Evolutionary conservation across 805 yeast genomes (phyloP).

Genomic region (Nakazawaea wyomingensis): DNA sequence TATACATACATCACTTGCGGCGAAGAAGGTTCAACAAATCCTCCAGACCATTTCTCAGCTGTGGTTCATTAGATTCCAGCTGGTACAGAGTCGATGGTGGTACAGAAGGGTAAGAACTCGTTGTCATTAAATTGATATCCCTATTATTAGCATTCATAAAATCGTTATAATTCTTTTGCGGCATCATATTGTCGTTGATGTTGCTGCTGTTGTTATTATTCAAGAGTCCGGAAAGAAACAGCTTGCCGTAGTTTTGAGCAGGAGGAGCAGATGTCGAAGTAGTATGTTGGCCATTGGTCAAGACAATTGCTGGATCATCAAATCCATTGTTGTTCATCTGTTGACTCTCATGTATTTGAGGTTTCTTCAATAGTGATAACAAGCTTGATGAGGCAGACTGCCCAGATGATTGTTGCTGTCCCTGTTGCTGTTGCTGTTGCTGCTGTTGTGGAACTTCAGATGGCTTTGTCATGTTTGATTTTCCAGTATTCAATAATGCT

Average conservation of each 20-base stretch:
- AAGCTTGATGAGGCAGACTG: constrained; percentile 2
- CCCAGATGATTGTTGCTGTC: neutral
- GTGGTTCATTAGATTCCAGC: no score
- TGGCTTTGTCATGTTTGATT: no score
- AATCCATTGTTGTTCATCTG: no score
- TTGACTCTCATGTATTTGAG: no score
- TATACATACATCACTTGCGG: no score
- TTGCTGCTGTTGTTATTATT: neutral
- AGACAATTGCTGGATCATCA: constrained; percentile 1
- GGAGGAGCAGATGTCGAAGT: no score
- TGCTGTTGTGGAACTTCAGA: no score
- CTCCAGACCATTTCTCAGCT: neutral
- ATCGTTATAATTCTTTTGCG: neutral
- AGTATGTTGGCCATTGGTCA: neutral
- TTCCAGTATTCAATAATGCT: neutral
- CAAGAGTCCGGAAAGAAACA: neutral
- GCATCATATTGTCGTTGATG: no score
- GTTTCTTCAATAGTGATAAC: constrained; percentile 3
- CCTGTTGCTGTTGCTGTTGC: no score
- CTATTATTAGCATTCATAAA: neutral
- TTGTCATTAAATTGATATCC: neutral
- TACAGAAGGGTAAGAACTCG: neutral
- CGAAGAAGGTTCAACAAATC: neutral
- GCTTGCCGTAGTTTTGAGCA: no score
- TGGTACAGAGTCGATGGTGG: neutral